These are phyloP conservation scores for Cephalotrichum gorgonifer DNA, from an alignment of 2,329 filamentous ascomycete genomes.

Conservation along the genomic window DNA sequence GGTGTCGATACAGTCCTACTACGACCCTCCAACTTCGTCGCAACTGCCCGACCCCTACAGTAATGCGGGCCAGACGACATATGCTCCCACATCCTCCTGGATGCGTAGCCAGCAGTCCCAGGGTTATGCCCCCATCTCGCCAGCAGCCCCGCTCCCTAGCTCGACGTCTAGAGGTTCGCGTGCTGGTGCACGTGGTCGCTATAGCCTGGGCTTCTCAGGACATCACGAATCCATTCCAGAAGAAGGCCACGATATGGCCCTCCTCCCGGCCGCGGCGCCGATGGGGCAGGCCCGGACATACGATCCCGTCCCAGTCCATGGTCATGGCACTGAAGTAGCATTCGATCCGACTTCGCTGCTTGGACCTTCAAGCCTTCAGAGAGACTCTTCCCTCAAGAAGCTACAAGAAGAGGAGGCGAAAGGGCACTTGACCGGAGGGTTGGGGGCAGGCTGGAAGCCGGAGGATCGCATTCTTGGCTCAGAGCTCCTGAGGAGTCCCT, in stretches of 20 bases:
- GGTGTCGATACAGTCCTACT: slow-evolving; percentile 25
- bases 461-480: slow-evolving; percentile 35
- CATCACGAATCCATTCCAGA: slow-evolving; percentile 20
- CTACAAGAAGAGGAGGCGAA: slow-evolving; percentile 42
- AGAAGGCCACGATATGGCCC: slow-evolving; percentile 31
- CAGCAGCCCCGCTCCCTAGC: slow-evolving; percentile 6
- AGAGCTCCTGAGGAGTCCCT: slow-evolving; percentile 32
- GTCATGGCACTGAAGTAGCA: slow-evolving; percentile 10
- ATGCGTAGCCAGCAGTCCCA: neutral
- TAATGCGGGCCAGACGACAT: neutral
- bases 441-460: slow-evolving; percentile 42
- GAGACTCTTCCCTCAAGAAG: slow-evolving; percentile 31
- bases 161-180: slow-evolving; percentile 14
- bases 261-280: slow-evolving; percentile 29
- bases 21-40: slow-evolving; percentile 10
- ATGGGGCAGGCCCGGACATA: slow-evolving; percentile 24
- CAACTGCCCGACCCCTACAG: neutral
- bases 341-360: slow-evolving; percentile 36
- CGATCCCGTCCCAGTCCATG: slow-evolving; percentile 19
- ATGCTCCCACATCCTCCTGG: neutral
- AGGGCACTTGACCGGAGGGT: slow-evolving; percentile 45
- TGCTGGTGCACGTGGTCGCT: slow-evolving; percentile 12
- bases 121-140: slow-evolving; percentile 1
- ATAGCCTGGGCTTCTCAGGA: neutral
- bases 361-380: slow-evolving; percentile 32